A percentile compares a stretch with the other conserved stretches of the same genome.
phyloP scores from a whole-genome alignment of 140 eudicot species.

The Anethum foeniculum region DNA sequence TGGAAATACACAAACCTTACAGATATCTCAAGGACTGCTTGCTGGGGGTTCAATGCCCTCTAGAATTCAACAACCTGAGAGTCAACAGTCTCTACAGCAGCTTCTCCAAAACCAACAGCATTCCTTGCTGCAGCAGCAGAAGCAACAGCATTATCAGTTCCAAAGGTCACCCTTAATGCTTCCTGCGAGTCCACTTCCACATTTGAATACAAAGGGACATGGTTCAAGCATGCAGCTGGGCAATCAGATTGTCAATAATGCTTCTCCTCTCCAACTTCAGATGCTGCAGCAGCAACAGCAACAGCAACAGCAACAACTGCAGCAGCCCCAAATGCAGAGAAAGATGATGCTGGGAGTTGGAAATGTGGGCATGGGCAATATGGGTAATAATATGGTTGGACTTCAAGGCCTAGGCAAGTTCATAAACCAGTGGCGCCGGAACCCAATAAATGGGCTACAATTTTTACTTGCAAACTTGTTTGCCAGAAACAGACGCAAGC shows the following conservation, averaged over 20 bases:
- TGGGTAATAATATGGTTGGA: slow-evolving; percentile 65
- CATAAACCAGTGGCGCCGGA: slow-evolving; percentile 11
- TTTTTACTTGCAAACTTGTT: too few species aligned
- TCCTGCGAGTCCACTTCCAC: slow-evolving; percentile 49
- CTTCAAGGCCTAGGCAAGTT: slow-evolving; percentile 63
- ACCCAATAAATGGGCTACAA: too few species aligned
- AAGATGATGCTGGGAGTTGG: slow-evolving; percentile 84
- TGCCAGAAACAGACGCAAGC: too few species aligned
- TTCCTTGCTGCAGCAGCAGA: slow-evolving; percentile 46
- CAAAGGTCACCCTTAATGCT: slow-evolving; percentile 64
- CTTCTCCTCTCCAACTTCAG: slow-evolving; percentile 49
- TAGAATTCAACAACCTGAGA: slow-evolving; percentile 46
- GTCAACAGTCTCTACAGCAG: slow-evolving; percentile 36
- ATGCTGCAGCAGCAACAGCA: slow-evolving; percentile 43
- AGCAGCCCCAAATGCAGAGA: slow-evolving; percentile 49
- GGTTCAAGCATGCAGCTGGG: slow-evolving; percentile 66
- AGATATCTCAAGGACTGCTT: slow-evolving; percentile 61
- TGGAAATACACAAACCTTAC: slow-evolving; percentile 46
- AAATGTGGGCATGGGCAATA: slow-evolving; percentile 57
- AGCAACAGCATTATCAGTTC: slow-evolving; percentile 33
- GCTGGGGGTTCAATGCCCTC: slow-evolving; percentile 42
- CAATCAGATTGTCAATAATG: slow-evolving; percentile 57
- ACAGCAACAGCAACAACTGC: slow-evolving; percentile 34
- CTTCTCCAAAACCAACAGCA: slow-evolving; percentile 53
- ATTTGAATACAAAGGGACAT: slow-evolving; percentile 52